Evolutionary conservation across 768 basidiomycete genomes (phyloP), one percentile per base, ranked within the genome.

Genomic region (Boletellus ananas): DNA sequence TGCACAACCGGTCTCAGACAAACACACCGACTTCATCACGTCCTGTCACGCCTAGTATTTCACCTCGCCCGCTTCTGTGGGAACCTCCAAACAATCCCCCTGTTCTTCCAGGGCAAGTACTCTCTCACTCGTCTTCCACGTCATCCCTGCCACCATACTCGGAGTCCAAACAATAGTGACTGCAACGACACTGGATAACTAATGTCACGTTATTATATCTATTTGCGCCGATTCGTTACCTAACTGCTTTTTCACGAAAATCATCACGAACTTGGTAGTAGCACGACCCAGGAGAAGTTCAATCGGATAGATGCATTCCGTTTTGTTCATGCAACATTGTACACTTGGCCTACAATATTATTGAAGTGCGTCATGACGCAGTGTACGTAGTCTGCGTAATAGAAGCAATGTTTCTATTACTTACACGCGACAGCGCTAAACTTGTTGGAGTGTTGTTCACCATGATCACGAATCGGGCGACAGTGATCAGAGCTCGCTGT

Each of bases 1-100:
- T 83, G 33, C 94, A 94, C 73, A 98, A 98, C 65, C 80, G 94
- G 49, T 88, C 85, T 45, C 83, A 83, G 60, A 78, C 85, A 16
- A 85, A 82, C 50, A 95, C 94, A 0, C 93, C 93, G 0, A 80
- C 76, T 10, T 72, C 68, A 17, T 83, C 83, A 25, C 72, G 78
- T 8, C 84, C 85, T 8, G 72, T 77, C 11, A 85, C 84, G 3
- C 85, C 85, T 9, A 82, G 78, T 11, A 54, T 63, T 10, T 17
- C 45, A 1, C 49, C 68, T 34, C 56, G 51, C 21, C 50, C 56
- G n/a, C 40, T 49, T 4, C 40, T 46, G 35, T 72, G 69, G 69
- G 59, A 58, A 25, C 57, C 53, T 6, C 52, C 51, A 20, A 49
- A 45, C 17, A 56, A 59, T 13, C 39, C 33, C 4, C 50, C 45